A percentile compares a stretch with the other conserved stretches of the same genome.
phyloP scores from a whole-genome alignment of 2,329 filamentous ascomycete species.

The Fusarium pilosicola region DNA sequence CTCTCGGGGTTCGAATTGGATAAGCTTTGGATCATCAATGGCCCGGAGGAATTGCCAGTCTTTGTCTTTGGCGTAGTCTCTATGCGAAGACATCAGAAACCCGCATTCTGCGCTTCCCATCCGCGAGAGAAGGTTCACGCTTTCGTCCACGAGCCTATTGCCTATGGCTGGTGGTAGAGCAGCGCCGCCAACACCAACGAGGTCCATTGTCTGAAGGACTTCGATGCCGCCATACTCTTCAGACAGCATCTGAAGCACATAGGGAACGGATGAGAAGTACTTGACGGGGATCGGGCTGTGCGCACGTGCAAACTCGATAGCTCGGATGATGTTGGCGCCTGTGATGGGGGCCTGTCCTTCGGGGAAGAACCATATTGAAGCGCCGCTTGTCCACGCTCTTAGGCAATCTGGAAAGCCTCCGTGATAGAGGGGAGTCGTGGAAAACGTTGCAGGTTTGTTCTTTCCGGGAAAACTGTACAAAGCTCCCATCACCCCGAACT shows the following conservation, averaged over 20 bases:
- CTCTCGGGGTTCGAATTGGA: conserved; percentile 58
- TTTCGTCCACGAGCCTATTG: conserved; percentile 59
- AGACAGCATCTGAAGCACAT: conserved; percentile 64
- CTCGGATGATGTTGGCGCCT: conserved; percentile 60
- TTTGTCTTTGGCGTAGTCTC: conserved; percentile 63
- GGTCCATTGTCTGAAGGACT: conserved; percentile 61
- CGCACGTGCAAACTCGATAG: conserved; percentile 53
- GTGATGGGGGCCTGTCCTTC: conserved; percentile 66
- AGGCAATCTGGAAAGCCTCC: conserved; percentile 72
- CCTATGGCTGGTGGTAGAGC: conserved; percentile 64
- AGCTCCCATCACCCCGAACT: conserved; percentile 65
- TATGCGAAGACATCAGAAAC: conserved; percentile 70
- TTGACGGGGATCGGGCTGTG: conserved; percentile 48
- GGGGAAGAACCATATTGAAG: conserved; percentile 71
- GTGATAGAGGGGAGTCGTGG: conserved; percentile 73
- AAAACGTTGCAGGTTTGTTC: conserved; percentile 62
- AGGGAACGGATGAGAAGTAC: conserved; percentile 72
- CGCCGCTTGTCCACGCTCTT: conserved; percentile 68
- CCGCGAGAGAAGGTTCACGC: conserved; percentile 67
- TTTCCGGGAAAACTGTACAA: conserved; percentile 58
- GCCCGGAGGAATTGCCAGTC: conserved; percentile 70
- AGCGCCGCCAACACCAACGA: conserved; percentile 73
- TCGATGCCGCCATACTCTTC: conserved; percentile 54
- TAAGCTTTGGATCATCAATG: conserved; percentile 41
- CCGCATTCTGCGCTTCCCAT: conserved; percentile 75